Evolutionary conservation across 441 rosid genomes (phyloP), one percentile per base, ranked within the genome.

Genomic region (Eutrema salsugineum): DNA sequence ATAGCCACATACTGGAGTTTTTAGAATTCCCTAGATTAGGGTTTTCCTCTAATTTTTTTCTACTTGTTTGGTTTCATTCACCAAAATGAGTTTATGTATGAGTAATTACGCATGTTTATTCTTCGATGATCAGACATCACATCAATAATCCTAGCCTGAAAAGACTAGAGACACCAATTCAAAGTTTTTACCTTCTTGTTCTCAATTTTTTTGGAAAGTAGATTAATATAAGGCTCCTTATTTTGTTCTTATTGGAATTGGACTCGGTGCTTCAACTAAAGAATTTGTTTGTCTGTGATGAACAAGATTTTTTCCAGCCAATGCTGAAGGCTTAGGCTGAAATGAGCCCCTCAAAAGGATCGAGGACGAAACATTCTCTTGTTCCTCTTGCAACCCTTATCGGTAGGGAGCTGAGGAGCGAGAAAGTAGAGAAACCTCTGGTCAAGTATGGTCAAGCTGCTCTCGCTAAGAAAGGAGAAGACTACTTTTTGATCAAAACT

Each of bases 381-480:
- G 86, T 94, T 78, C 98, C 99, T 14, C 96, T 94, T 61, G 98
- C 87, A 27, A 87, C 98, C 47, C 81, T 94, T 78, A 87, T 94
- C 54, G 97, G 99, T 77, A 90, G 90, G 76, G 97, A 94, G 87
- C 84, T 94, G 35, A 88, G 98, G 85, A 83, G 83, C 20, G 91
- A 83, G 82, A 94, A 92, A 73, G 87, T 85, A 9, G 98, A 90
- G 86, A 87, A 81, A 55, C 98, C 98, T 71, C 82, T 84, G 33
- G 70, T 94, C 73, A 92, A 88, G 83, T 90, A 85, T 80, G 99
- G 99, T 59, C 98, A 92, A 79, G 97, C 99, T 70, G 94, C 91
- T 66, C 83, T 94, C 64, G 98, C 99, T 11, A 94, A 89, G 85
- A 94, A 94, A 77, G 99, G 97, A 69, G 99, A 94, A 75, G 99